A percentile compares a stretch with the other conserved stretches of the same genome.
phyloP scores from a whole-genome alignment of 345 rosid species.

The Rhizophora mangle region DNA sequence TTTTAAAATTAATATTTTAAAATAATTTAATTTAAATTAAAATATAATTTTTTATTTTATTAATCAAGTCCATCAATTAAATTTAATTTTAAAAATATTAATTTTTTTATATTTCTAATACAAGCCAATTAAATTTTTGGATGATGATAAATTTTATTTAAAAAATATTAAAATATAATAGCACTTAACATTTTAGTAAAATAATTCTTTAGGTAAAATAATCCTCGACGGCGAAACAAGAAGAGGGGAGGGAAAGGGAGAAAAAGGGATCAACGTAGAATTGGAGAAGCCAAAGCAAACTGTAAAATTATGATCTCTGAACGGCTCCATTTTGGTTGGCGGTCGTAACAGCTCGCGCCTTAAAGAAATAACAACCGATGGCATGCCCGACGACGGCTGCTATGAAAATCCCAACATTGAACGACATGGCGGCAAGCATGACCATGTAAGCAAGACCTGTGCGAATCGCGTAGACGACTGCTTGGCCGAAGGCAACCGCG shows the following conservation, averaged over 20 bases:
- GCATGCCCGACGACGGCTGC: conserved; percentile 41
- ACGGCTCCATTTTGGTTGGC: neutral
- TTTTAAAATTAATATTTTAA: too few relatives aligned
- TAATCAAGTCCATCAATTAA: too few relatives aligned
- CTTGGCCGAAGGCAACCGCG: conserved; percentile 9
- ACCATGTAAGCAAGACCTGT: conserved; percentile 42
- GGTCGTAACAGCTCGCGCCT: conserved; percentile 24
- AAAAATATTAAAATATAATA: too few relatives aligned
- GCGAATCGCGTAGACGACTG: conserved; percentile 21
- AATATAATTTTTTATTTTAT: too few relatives aligned
- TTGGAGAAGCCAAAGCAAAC: neutral
- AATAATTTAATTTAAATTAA: too few relatives aligned
- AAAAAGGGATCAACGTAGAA: neutral
- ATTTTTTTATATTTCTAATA: too few relatives aligned
- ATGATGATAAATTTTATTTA: too few relatives aligned
- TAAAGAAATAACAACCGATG: conserved; percentile 31
- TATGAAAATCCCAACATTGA: conserved; percentile 41
- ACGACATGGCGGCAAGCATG: conserved; percentile 51
- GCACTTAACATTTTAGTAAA: too few relatives aligned
- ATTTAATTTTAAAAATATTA: too few relatives aligned
- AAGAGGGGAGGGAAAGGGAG: neutral
- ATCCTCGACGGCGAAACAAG: too few relatives aligned
- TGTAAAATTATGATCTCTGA: conserved; percentile 16
- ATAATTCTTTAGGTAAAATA: too few relatives aligned
- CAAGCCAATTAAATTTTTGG: too few relatives aligned